phyloP scores from a whole-genome alignment of 257 asterid species.

The Catharanthus roseus region DNA sequence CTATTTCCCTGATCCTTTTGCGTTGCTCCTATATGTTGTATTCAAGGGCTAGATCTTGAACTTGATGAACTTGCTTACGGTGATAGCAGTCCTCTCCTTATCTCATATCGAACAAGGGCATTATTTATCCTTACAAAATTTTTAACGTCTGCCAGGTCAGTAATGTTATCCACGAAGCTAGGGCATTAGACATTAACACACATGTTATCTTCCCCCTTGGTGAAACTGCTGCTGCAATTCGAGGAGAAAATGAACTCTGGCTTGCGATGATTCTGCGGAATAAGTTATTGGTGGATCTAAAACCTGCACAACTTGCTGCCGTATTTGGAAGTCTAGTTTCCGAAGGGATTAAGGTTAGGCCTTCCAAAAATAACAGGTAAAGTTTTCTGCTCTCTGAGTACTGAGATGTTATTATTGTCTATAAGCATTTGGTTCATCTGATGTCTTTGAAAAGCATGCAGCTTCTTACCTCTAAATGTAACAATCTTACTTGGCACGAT shows the following conservation, averaged over 20 bases:
- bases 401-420: neutral
- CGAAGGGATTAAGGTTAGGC: constrained; percentile 92
- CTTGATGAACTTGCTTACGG: neutral
- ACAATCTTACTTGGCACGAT: neutral
- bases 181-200: constrained; percentile 95
- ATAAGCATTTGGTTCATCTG: neutral
- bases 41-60: constrained; percentile 1
- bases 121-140: constrained; percentile 2
- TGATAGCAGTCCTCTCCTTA: neutral
- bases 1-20: neutral
- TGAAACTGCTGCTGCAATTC: constrained; percentile 96
- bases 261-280: constrained; percentile 88
- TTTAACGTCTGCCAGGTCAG: constrained; percentile 55
- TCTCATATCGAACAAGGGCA: neutral
- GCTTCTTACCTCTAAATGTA: neutral
- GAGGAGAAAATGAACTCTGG: constrained; percentile 99
- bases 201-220: constrained; percentile 82
- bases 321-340: constrained; percentile 84
- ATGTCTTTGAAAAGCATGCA: neutral
- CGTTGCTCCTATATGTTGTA: neutral
- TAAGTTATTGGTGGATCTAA: constrained; percentile 68
- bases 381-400: neutral
- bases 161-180: constrained; percentile 86
- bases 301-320: constrained; percentile 98
- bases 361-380: constrained; percentile 82